Conservation (phyloP, 1,284 basidiomycete genomes). For the Vanrija sp. region DNA sequence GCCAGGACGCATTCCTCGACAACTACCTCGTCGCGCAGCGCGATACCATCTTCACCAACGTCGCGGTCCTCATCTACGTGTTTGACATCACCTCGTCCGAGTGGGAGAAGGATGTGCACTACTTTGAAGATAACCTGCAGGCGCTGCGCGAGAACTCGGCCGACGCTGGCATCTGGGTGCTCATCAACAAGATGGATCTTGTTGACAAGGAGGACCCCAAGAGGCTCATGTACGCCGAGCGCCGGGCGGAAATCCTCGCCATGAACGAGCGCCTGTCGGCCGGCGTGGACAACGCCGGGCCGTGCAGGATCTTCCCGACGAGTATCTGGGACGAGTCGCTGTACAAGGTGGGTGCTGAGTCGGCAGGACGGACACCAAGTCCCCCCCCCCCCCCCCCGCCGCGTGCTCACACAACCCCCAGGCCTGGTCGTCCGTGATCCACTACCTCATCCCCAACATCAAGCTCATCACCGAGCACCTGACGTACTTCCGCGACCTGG, state of each 20-base stretch:
- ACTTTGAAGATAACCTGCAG: constrained; percentile 80
- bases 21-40: constrained; percentile 87
- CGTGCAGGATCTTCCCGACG: constrained; percentile 66
- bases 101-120: constrained; percentile 67
- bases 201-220: constrained; percentile 57
- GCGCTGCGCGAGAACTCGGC: constrained; percentile 61
- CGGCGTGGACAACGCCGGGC: constrained; percentile 27
- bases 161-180: constrained; percentile 79
- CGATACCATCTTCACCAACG: constrained; percentile 88
- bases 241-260: constrained; percentile 63
- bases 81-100: constrained; percentile 81
- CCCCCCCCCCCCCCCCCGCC: too few relatives aligned
- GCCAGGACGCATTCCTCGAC: constrained; percentile 97
- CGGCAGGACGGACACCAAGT: too few relatives aligned
- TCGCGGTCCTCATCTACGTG: constrained; percentile 96
- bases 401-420: too few relatives aligned
- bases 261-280: constrained; percentile 55
- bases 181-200: constrained; percentile 94
- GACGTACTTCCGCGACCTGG: constrained; percentile 74
- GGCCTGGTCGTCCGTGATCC: constrained; percentile 98
- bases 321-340: constrained; percentile 97
- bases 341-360: constrained; percentile 68
- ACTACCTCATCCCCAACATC: constrained; percentile 92
- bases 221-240: constrained; percentile 61
- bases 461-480: constrained; percentile 82